phyloP scores from a whole-genome alignment of 1,284 basidiomycete species.

The Marasmius sp. region DNA sequence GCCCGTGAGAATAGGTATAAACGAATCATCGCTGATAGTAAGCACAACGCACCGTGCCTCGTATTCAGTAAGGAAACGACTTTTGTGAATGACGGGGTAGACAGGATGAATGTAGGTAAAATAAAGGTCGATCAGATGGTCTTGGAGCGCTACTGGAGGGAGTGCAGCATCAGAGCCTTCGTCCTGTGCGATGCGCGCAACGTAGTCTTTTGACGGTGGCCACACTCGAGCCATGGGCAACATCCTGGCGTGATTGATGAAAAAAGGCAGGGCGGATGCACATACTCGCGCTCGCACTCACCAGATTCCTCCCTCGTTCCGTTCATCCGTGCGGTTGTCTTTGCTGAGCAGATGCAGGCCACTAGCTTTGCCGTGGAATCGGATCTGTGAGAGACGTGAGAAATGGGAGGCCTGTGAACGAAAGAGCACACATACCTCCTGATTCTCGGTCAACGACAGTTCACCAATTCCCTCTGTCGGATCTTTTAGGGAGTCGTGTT shows the following conservation, averaged over 20 bases:
- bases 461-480: conserved; percentile 64
- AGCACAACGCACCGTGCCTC: conserved; percentile 46
- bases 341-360: conserved; percentile 75
- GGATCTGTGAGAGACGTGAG: conserved; percentile 47
- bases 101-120: conserved; percentile 82
- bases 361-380: conserved; percentile 73
- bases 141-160: conserved; percentile 60
- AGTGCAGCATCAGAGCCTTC: conserved; percentile 47
- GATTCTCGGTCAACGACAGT: conserved; percentile 80
- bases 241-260: conserved; percentile 44
- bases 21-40: background rate
- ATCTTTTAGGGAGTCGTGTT: conserved; percentile 40
- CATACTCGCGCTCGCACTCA: conserved; percentile 26
- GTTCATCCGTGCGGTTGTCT: conserved; percentile 62
- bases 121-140: conserved; percentile 70
- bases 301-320: conserved; percentile 77
- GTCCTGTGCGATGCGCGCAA: conserved; percentile 38
- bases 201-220: conserved; percentile 53
- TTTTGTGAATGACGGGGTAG: conserved; percentile 75
- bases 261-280: conserved; percentile 1
- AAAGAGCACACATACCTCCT: conserved; percentile 49
- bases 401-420: background rate
- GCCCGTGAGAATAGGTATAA: conserved; percentile 5
- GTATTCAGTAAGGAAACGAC: conserved; percentile 68
- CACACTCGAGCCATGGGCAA: conserved; percentile 77